Base-by-base conservation (phyloP, 768 basidiomycete genomes). In the Rhodotorula taiwanensis region DNA sequence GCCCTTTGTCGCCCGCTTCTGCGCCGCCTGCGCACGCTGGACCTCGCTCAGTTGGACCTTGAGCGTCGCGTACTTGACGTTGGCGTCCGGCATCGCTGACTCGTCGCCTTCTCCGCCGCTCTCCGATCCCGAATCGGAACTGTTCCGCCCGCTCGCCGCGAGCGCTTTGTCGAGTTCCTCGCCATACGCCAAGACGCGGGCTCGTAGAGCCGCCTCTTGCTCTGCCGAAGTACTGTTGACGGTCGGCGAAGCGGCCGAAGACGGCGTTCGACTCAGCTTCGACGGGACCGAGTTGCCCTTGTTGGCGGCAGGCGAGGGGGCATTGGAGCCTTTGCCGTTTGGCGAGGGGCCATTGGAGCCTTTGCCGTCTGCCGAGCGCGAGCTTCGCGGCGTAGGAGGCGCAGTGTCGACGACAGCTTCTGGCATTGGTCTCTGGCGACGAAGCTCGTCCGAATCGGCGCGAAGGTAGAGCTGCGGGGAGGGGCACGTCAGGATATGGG, bases 361-460 rank as follows among this genome's bases (percentile, higher is more conserved):
- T 16, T 39, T 39, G 36, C 36, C 36, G 36, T 16, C 36, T 16
- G 10, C 10, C 10, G 36, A 39, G 36, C 36, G 36, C 36, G 36
- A 16, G 10, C 16, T 39, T 9, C 41, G 31, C 9, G 58, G 50
- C 2, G 64, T 61, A 4, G 58, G 59, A 6, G 59, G 64, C 8
- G 27, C 42, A 25, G 20, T 31, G 69, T 51, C 74, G 60, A 27
- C 53, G 55, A 25, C 60, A 25, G 30, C 30, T 25, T 51, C 58
- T 18, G 45, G 36, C 41, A 56, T 45, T 16, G 63, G 55, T 2
- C 64, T 58, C n/a, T 76, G 77, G 42, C 68, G 58, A 51, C 76
- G 76, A 4, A 87, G 76, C 66, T 87, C 86, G 47, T 81, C 80
- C 60, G 83, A 81, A 15, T 81, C 72, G 72, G 83, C 86, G 74